Percentiles rank a stretch among this genome's conserved stretches.
phyloP scores from a whole-genome alignment of 1,139 yeast genomes.

The Suhomyces maxii region DNA sequence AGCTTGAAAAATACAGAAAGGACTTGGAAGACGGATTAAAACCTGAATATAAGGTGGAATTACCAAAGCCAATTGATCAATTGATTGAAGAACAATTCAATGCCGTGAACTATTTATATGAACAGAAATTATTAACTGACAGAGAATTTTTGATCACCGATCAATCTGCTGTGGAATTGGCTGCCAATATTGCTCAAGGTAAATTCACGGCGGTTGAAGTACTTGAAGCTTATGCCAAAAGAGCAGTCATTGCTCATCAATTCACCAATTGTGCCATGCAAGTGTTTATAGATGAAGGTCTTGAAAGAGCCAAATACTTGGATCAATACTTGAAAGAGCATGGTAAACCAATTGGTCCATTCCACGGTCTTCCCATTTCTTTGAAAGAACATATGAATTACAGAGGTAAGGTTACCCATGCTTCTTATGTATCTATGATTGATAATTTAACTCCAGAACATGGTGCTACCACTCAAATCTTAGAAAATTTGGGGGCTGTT shows the following conservation, averaged over 20 bases:
- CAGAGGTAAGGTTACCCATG: conserved; percentile 58
- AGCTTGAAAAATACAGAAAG: conserved; percentile 48
- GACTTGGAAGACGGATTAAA: conserved; percentile 41
- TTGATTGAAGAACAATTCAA: conserved; percentile 46
- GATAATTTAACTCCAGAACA: conserved; percentile 51
- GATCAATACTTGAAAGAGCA: conserved; percentile 50
- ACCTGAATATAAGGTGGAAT: conserved; percentile 42
- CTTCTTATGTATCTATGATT: conserved; percentile 58
- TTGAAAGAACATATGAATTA: conserved; percentile 70
- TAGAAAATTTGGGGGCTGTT: conserved; percentile 67
- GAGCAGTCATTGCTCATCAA: conserved; percentile 61
- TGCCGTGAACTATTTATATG: conserved; percentile 44
- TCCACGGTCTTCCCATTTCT: conserved; percentile 79
- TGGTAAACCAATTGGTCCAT: conserved; percentile 69
- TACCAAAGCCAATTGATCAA: conserved; percentile 41
- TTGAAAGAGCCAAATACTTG: conserved; percentile 52
- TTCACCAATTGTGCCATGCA: conserved; percentile 61
- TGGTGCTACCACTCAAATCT: conserved; percentile 50
- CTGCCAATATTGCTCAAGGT: conserved; percentile 38
- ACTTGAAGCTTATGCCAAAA: conserved; percentile 52
- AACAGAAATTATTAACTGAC: conserved; percentile 42
- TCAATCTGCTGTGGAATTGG: conserved; percentile 37
- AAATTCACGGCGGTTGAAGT: conserved; percentile 42
- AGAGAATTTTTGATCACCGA: conserved; percentile 52
- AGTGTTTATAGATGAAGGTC: conserved; percentile 56